Conservation (phyloP, 1,284 basidiomycete species). For the Phaffia rhodozyma region DNA sequence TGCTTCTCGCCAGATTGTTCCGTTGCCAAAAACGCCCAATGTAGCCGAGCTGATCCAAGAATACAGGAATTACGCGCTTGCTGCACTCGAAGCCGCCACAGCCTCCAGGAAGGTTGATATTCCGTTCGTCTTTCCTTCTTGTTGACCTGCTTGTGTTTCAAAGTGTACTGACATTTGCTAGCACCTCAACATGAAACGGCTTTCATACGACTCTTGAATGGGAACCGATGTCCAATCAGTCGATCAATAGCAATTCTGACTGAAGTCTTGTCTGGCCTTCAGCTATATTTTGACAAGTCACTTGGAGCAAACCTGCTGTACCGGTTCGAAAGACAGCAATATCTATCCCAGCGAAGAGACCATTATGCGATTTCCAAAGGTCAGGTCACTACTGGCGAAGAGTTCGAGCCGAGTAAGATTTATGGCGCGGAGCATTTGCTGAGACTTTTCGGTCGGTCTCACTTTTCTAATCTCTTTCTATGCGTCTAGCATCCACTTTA, state of each 20-base stretch:
- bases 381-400: constrained; percentile 54
- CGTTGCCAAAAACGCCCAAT: constrained; percentile 68
- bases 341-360: constrained; percentile 64
- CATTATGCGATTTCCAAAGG: constrained; percentile 49
- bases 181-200: no score
- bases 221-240: constrained; percentile 33
- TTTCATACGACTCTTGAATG: background rate
- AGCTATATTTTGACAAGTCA: constrained; percentile 84
- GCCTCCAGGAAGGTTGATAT: constrained; percentile 18
- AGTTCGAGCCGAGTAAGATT: constrained; percentile 75
- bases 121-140: constrained; percentile 35
- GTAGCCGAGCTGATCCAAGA: constrained; percentile 68
- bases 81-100: constrained; percentile 15
- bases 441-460: constrained; percentile 68
- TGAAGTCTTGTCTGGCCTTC: constrained; percentile 78
- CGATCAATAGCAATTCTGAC: constrained; percentile 47
- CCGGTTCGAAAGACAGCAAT: constrained; percentile 86
- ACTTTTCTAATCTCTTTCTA: background rate
- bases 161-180: no score
- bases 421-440: constrained; percentile 94
- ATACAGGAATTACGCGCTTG: constrained; percentile 55
- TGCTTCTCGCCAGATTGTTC: constrained; percentile 52
- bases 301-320: constrained; percentile 86
- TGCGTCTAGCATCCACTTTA: background rate
- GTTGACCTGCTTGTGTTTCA: background rate